A percentile compares a stretch with the other conserved stretches of the same genome.
phyloP scores from a whole-genome alignment of 805 yeast genomes.

The Kodamaea kaohsiungensis region DNA sequence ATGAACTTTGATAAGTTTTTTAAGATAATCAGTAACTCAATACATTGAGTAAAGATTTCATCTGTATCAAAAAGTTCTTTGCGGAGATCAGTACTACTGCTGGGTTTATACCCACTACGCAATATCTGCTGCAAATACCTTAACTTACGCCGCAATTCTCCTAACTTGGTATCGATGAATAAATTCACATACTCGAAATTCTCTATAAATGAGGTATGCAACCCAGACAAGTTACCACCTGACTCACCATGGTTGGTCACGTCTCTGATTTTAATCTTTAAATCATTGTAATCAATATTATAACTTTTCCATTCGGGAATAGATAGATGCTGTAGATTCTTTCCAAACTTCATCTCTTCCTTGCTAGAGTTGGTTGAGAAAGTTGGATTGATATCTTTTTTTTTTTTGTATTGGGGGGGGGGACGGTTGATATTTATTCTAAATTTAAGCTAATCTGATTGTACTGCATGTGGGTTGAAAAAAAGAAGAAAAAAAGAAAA shows the following conservation, averaged over 20 bases:
- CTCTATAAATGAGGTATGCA: constrained; percentile 44
- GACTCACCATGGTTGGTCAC: constrained; percentile 41
- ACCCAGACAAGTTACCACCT: constrained; percentile 29
- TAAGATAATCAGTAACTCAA: constrained; percentile 46
- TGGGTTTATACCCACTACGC: neutral
- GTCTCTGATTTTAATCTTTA: constrained; percentile 63
- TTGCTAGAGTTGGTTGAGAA: neutral
- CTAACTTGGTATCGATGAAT: constrained; percentile 66
- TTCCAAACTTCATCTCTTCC: constrained; percentile 82
- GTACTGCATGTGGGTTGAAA: neutral
- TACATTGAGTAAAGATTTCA: constrained; percentile 36
- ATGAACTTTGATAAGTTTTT: constrained; percentile 72
- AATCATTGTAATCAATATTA: constrained; percentile 78
- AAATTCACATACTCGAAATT: constrained; percentile 63
- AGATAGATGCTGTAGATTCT: constrained; percentile 69
- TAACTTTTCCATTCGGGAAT: constrained; percentile 87
- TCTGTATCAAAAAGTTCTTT: constrained; percentile 21
- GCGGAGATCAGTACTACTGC: constrained; percentile 4
- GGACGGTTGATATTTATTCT: neutral
- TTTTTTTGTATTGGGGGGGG: neutral
- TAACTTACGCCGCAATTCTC: constrained; percentile 59
- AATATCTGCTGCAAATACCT: constrained; percentile 18
- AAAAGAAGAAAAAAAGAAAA: neutral
- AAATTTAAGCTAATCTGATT: neutral
- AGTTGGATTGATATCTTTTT: neutral